phyloP scores from a whole-genome alignment of 164 flowering plant genomes.

The Magnolia sinica region DNA sequence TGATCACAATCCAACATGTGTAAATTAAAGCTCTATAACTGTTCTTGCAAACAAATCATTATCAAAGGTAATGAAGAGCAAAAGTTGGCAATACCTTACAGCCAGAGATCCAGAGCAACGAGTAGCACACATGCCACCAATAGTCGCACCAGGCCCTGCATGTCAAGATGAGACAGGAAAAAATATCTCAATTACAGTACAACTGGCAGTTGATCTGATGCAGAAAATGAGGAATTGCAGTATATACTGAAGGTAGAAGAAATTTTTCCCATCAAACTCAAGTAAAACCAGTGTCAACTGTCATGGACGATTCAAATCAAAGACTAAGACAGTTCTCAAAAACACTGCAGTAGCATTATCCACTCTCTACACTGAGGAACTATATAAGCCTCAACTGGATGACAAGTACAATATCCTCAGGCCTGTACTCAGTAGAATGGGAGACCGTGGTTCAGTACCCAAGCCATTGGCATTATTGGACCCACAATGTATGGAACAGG shows the following conservation, averaged over 20 bases:
- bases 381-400: too few species aligned
- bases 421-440: too few species aligned
- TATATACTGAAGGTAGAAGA: not conserved
- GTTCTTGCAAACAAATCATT: not conserved
- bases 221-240: not conserved
- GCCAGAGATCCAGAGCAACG: conserved; percentile 99
- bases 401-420: too few species aligned
- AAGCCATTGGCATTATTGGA: not conserved
- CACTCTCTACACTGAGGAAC: too few species aligned
- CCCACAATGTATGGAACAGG: too few species aligned
- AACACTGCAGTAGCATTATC: too few species aligned
- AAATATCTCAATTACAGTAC: not conserved
- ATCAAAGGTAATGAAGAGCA: not conserved
- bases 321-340: too few species aligned
- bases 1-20: not conserved
- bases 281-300: too few species aligned
- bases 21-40: not conserved
- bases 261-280: too few species aligned
- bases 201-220: not conserved
- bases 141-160: conserved; percentile 98
- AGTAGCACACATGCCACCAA: conserved; percentile 99
- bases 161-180: conserved; percentile 8
- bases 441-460: not conserved
- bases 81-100: conserved; percentile 59
- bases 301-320: too few species aligned